Percentiles rank a stretch among this genome's conserved stretches.
Evolutionary conservation across 2,329 filamentous ascomycete genomes (phyloP).

Genomic region (Ceratocystis variospora): DNA sequence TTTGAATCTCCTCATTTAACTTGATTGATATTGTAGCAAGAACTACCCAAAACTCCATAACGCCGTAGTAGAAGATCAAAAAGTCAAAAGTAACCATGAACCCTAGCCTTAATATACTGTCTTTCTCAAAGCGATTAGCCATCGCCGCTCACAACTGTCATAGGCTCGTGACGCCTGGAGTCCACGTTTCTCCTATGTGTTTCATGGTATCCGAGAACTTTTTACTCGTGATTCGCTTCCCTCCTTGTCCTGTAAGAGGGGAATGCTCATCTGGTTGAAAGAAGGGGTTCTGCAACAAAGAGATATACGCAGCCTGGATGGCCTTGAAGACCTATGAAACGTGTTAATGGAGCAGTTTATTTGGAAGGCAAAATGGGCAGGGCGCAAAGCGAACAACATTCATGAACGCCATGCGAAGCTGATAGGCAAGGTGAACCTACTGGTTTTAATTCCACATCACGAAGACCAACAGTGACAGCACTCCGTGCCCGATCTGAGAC

Average conservation of each 20-base stretch:
- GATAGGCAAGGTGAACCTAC: constrained; percentile 25
- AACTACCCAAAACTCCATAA: constrained; percentile 17
- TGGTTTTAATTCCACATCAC: constrained; percentile 76
- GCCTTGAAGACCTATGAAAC: constrained; percentile 54
- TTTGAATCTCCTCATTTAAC: not conserved
- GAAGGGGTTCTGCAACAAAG: constrained; percentile 84
- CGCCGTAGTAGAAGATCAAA: constrained; percentile 23
- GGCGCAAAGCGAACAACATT: constrained; percentile 24
- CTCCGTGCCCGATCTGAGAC: constrained; percentile 21
- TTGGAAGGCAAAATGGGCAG: not conserved
- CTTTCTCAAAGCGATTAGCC: not conserved
- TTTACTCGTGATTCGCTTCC: constrained; percentile 64
- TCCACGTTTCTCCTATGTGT: constrained; percentile 74
- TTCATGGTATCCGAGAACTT: constrained; percentile 72
- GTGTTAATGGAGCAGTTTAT: not conserved
- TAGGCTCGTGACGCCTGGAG: constrained; percentile 52
- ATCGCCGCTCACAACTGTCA: constrained; percentile 27
- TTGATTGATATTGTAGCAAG: not conserved
- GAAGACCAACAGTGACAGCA: constrained; percentile 47
- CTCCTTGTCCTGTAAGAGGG: constrained; percentile 40
- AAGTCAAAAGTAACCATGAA: constrained; percentile 13
- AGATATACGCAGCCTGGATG: constrained; percentile 83
- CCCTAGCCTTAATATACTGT: constrained; percentile 16
- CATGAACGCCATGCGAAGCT: constrained; percentile 24
- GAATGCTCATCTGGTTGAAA: constrained; percentile 77